Base-by-base conservation (phyloP, 106 monocot genomes). In the Platanthera guangdongensis region DNA sequence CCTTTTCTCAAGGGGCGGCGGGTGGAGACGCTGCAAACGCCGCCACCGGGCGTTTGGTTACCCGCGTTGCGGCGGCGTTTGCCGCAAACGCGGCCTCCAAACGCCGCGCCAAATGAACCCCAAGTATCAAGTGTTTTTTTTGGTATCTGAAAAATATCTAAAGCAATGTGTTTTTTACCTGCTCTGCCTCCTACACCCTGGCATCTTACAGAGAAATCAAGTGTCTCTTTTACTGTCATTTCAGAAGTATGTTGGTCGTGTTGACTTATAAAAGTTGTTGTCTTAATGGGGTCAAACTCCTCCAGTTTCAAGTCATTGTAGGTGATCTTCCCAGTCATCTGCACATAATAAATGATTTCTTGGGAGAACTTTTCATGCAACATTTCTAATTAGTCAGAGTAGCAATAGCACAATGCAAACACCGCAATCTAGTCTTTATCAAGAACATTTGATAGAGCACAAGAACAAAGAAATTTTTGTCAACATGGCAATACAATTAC, bases 171-270 rank as follows among this genome's bases (percentile, higher is more conserved):
- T 18, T 7, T 9, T 45, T 80, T 69, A 81, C 81, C 81, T 50
- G 54, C 76, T 71, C 76, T 76, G 30, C 71, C 57, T 25, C 81
- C 76, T 51, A 76, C 71, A 15, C 81, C 81, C 21, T 81, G 81
- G 47, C 47, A 81, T 13, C 81, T 57, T 52, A 71, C 76, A 9
- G 81, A 68, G 19, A 81, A 81, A 71, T 76, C 81, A 55, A 81
- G 76, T 76, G 81, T 81, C 71, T 81, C 81, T 53, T 76, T 70
- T 50, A 81, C 81, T 13, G 81, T 81, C 81, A 81, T 81, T 18
- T 81, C 53, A 16, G 75, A 69, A 45, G 75, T 75, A 53, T 81
- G 81, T 28, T 71, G 68, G 54, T 81, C 81, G 62, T 76, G 18
- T 60, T 81, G 81, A 57, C 76, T 76, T 6, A 81, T 54, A 28